Base-by-base conservation (phyloP, 2,329 filamentous ascomycete genomes). In the Neofusicoccum cordaticola region DNA sequence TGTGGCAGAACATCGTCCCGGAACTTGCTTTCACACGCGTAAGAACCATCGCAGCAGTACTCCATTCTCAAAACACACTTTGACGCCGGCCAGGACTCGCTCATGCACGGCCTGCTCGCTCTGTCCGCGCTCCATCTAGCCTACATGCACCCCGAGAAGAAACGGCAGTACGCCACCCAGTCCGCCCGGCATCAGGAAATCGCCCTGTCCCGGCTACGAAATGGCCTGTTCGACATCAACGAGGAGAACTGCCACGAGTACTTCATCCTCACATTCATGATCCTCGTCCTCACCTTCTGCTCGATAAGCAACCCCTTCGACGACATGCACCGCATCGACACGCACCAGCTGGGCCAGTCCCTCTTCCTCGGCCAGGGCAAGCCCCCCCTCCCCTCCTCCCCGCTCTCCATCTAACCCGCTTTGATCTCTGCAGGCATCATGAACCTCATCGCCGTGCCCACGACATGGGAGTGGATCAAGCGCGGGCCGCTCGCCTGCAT, bases 331-430 rank as follows among this genome's bases (percentile, higher is more conserved):
- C 56, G 11, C 11, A 41, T 60, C 27, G 27, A 34, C n/a, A 37
- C 31, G 9, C 56, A 60, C 2, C 41, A 60, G 31, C 56, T 60
- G 3, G 56, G 27, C 41, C 56, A 60, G 11, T 35, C 42, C 1
- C 56, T 60, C 42, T 60, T 60, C 56, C 56, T 60, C 3, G 56
- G 56, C 56, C 42, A 47, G 8, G 56, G 41, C 15, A 44, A 44
- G 41, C n/a, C 41, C 41, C 3, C 6, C 6, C 41, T 3, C 22
- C 22, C 41, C 41, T 4, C n/a, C 41, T n/a, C 13, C 11, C 2
- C 41, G 3, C 3, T 5, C 15, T 5, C 41, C 41, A 17, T n/a
- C 37, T 15, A 39, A 44, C 15, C 1, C 27, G 4, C 27, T 5
- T 5, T 5, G 4, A 2, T 4, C 1, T 7, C 15, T 4, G 4